Evolutionary conservation across 2,329 filamentous ascomycete species (phyloP).

Genomic region (Saccharata proteae): DNA sequence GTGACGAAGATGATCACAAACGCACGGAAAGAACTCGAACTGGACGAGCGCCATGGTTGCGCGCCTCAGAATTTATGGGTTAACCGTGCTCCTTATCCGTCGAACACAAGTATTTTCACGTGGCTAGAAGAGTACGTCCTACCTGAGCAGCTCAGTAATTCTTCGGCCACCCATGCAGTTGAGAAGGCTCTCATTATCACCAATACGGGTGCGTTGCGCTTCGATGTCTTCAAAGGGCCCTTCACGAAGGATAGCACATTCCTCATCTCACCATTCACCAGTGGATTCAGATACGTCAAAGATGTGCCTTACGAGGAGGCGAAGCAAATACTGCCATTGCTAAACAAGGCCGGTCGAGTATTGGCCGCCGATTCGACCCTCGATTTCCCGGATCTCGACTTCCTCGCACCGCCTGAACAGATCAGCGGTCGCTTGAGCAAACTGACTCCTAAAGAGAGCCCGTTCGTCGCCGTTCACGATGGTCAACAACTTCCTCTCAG

Average conservation of each 20-base stretch:
- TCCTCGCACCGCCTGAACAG: slow-evolving; percentile 36
- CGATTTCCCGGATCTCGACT: slow-evolving; percentile 13
- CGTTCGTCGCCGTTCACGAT: slow-evolving; percentile 13
- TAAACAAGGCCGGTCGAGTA: slow-evolving; percentile 47
- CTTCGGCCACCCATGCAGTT: slow-evolving; percentile 6
- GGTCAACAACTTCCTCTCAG: slow-evolving; percentile 18
- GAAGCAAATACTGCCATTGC: slow-evolving; percentile 48
- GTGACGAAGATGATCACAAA: slow-evolving; percentile 57
- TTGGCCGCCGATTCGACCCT: slow-evolving; percentile 22
- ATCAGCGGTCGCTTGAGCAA: slow-evolving; percentile 4
- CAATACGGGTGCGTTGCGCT: slow-evolving; percentile 86
- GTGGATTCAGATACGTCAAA: slow-evolving; percentile 61
- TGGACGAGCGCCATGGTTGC: slow-evolving; percentile 72
- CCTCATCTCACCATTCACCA: slow-evolving; percentile 79
- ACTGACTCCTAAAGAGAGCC: too few species aligned
- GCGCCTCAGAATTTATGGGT: slow-evolving; percentile 74
- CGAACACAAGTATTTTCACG: slow-evolving; percentile 63
- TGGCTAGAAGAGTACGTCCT: slow-evolving; percentile 69
- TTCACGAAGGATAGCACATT: slow-evolving; percentile 84
- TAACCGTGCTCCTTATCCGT: slow-evolving; percentile 61
- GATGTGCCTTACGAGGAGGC: slow-evolving; percentile 72
- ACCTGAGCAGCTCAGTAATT: slow-evolving; percentile 48
- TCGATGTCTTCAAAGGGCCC: slow-evolving; percentile 85
- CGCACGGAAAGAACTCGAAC: slow-evolving; percentile 56
- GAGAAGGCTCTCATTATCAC: slow-evolving; percentile 59